Evolutionary conservation across 495 filamentous ascomycete genomes (phyloP).

Genomic region (Talaromyces nanjingensis): DNA sequence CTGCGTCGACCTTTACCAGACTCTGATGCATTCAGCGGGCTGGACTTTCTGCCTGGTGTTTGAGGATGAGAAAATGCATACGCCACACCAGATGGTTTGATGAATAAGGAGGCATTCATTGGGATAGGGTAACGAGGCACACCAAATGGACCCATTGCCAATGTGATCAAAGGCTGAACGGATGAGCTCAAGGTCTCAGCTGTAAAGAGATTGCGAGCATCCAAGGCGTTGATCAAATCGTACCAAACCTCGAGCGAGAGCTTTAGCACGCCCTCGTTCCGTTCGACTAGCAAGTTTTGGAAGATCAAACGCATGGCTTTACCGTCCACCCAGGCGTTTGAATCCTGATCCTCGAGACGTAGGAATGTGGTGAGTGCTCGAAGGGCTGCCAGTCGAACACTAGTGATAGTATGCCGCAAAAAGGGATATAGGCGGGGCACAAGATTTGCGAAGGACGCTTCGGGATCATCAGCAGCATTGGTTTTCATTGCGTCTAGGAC

Average conservation of each 20-base stretch:
- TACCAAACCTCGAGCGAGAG: conserved; percentile 84
- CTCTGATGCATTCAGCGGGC: conserved; percentile 39
- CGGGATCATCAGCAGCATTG: conserved; percentile 74
- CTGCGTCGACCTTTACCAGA: conserved; percentile 60
- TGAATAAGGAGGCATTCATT: conserved; percentile 82
- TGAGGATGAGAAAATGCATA: conserved; percentile 52
- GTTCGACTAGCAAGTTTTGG: conserved; percentile 91
- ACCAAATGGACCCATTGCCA: conserved; percentile 85
- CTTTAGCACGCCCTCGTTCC: conserved; percentile 69
- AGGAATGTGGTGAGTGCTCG: conserved; percentile 90
- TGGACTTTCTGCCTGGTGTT: conserved; percentile 46
- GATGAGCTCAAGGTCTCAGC: conserved; percentile 56
- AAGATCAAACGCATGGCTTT: conserved; percentile 82
- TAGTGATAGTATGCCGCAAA: conserved; percentile 92
- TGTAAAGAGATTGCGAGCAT: conserved; percentile 50
- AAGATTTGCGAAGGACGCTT: conserved; percentile 82
- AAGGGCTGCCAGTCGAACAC: conserved; percentile 85
- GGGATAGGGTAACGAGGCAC: conserved; percentile 81
- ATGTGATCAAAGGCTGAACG: conserved; percentile 65
- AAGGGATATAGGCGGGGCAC: conserved; percentile 95
- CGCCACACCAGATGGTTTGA: conserved; percentile 85
- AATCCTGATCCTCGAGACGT: conserved; percentile 72
- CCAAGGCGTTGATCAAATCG: conserved; percentile 63
- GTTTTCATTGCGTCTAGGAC: conserved; percentile 90
- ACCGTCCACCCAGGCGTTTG: conserved; percentile 87